Evolutionary conservation across 805 yeast genomes (phyloP).

Genomic region (Cyberlindnera americana): DNA sequence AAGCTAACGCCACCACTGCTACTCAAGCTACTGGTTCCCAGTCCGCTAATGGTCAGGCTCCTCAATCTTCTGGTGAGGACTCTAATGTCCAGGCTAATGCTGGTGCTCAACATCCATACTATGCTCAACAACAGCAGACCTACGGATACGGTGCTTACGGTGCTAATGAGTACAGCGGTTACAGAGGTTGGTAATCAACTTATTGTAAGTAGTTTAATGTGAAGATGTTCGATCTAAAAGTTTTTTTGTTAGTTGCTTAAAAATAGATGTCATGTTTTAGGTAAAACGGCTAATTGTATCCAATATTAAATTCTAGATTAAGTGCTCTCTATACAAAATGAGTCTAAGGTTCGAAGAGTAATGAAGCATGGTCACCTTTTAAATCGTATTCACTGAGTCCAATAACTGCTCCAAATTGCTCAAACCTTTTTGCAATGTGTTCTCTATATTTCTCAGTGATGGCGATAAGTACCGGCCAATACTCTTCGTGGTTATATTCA

Average conservation of each 20-base stretch:
- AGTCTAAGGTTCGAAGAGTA: no score
- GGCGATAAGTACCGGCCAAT: slow-evolving; percentile 68
- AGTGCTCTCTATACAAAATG: no score
- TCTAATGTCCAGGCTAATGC: slow-evolving; percentile 17
- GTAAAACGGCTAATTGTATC: not conserved
- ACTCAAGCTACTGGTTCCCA: slow-evolving; percentile 14
- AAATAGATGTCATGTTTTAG: not conserved
- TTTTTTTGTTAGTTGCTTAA: no score
- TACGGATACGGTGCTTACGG: slow-evolving; percentile 11
- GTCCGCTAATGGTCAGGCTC: slow-evolving; percentile 10
- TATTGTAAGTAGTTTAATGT: slow-evolving; percentile 3
- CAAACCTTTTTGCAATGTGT: slow-evolving; percentile 62
- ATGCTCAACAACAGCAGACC: slow-evolving; percentile 25
- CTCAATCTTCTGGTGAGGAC: slow-evolving; percentile 17
- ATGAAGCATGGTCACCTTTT: slow-evolving; percentile 44
- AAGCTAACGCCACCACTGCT: slow-evolving; percentile 11
- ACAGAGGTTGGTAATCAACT: slow-evolving; percentile 12
- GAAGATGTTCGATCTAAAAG: slow-evolving; percentile 5
- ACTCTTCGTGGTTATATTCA: slow-evolving; percentile 70
- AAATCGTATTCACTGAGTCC: slow-evolving; percentile 83
- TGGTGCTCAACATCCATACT: slow-evolving; percentile 24
- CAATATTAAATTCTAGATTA: no score
- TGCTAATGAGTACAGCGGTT: slow-evolving; percentile 17
- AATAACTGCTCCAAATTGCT: slow-evolving; percentile 59
- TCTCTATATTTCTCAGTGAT: slow-evolving; percentile 54